Base-by-base conservation (phyloP, 73 alveolate genomes). In the Stentor roeselii region DNA sequence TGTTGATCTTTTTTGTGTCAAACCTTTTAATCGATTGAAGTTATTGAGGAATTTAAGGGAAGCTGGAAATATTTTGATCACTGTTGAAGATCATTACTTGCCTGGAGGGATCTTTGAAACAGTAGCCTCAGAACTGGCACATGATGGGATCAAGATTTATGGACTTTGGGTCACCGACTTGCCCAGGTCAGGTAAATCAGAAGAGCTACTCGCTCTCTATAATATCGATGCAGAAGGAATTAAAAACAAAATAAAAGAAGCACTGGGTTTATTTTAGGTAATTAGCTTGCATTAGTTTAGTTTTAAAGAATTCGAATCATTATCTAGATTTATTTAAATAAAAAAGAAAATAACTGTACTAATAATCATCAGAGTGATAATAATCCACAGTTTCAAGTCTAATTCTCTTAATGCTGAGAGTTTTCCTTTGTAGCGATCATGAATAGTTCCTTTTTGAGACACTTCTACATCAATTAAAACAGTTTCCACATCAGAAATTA, bases 101-200 rank as follows among this genome's bases (percentile, higher is more conserved):
- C 91, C 89, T 83, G 97, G 97, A 60, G 97, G 97, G 6, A 75
- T 92, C 60, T 83, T 59, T 82, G 88, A 89, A 60, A 92, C 94
- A 59, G 97, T 92, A 3, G 40, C 85, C 41, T 31, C 82, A 15
- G 90, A 92, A 21, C 86, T 92, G 27, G 87, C 87, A 67, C 77
- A 78, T 30, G 90, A 88, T 39, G 78, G 87, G 59, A 75, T 91
- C 34, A 89, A 85, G 61, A 87, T 91, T 32, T 83, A 86, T 11
- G 76, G 76, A 35, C 32, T 89, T n/a, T 89, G 87, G 14, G 96
- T 91, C 3, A 76, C 67, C 21, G 87, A 83, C 39, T 85, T 91
- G 21, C 94, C 96, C 39, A 89, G 93, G 83, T 80, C 91, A 85
- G 96, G 96, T 36, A 85, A 84, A 38, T 93, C 94, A 37, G 94